Percentiles rank a stretch among this genome's conserved stretches.
Evolutionary conservation across 1,284 basidiomycete genomes (phyloP).

Genomic region (Cystobasidium sp.): DNA sequence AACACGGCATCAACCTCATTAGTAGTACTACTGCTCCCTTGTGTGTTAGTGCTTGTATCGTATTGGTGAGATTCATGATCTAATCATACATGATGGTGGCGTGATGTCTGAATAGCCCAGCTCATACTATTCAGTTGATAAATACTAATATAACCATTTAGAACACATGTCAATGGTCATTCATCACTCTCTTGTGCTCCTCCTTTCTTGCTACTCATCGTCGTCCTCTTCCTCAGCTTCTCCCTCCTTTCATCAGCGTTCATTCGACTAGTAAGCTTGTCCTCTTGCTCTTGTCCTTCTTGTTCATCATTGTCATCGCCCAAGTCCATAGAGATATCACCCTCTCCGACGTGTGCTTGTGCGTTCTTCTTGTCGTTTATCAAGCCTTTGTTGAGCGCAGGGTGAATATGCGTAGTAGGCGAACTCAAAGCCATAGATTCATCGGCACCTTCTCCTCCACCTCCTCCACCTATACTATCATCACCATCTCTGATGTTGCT

Average conservation of each 20-base stretch:
- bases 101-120: too few species aligned
- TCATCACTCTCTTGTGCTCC: neutral
- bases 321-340: slow-evolving; percentile 1
- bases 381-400: neutral
- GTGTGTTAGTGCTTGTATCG: too few species aligned
- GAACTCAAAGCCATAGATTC: slow-evolving; percentile 24
- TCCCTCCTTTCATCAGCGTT: slow-evolving; percentile 26
- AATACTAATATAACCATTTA: too few species aligned
- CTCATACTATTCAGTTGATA: too few species aligned
- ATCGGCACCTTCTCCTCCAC: neutral
- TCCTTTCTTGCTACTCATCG: neutral
- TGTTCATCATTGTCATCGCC: neutral
- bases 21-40: too few species aligned
- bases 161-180: neutral
- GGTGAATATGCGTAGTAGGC: slow-evolving; percentile 7
- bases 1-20: too few species aligned
- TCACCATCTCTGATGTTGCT: slow-evolving; percentile 1
- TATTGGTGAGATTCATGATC: too few species aligned
- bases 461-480: neutral
- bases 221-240: slow-evolving; percentile 29
- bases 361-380: neutral
- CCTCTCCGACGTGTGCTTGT: neutral
- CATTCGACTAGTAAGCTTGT: slow-evolving; percentile 9
- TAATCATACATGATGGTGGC: too few species aligned
- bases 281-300: neutral